Base-by-base conservation (phyloP, 2,329 filamentous ascomycete species). In the Pseudocercospora fijiensis region DNA sequence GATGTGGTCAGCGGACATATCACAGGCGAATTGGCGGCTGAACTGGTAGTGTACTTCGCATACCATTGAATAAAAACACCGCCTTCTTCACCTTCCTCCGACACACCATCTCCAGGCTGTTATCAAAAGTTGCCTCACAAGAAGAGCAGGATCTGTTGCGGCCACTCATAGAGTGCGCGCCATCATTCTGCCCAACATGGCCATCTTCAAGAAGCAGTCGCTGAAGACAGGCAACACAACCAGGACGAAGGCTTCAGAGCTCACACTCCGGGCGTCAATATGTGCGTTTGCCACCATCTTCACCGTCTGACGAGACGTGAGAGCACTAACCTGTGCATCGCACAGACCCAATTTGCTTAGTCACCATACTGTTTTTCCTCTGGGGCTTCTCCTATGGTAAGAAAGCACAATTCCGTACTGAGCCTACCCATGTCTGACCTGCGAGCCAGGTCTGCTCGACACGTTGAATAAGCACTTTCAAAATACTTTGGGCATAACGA, bases 291-390 rank as follows among this genome's bases (percentile, higher is more conserved):
- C 30, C n/a, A 45, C 30, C 37, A 57, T 8, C 20, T 26, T 16
- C 20, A 41, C 10, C 22, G 11, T 18, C 1, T n/a, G 26, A 41
- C 9, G 13, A n/a, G 33, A 5, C 9, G 13, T n/a, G 33, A 22
- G 3, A 24, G 24, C 6, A 57, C 27, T 57, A 20, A 57, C 18
- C 18, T 2, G 8, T 18, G 6, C 26, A 57, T 30, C 16, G 16
- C 27, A 20, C 53, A 64, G 65, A 68, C 62, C 89, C 89, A 2
- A 82, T 91, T 52, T 79, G 80, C 60, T 81, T 92, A 4, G 88
- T 91, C 58, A 88, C 86, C 0, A 78, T 87, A 55, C 76, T 88
- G 0, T 88, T 88, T 78, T 88, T 88, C 73, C 81, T 89, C 22
- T 88, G 85, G 85, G 75, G 75, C 47, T 76, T 76, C 71, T 72